Evolutionary conservation across 2,329 filamentous ascomycete genomes (phyloP), one percentile per base, ranked within the genome.

Genomic region (Scedosporium minutisporum): DNA sequence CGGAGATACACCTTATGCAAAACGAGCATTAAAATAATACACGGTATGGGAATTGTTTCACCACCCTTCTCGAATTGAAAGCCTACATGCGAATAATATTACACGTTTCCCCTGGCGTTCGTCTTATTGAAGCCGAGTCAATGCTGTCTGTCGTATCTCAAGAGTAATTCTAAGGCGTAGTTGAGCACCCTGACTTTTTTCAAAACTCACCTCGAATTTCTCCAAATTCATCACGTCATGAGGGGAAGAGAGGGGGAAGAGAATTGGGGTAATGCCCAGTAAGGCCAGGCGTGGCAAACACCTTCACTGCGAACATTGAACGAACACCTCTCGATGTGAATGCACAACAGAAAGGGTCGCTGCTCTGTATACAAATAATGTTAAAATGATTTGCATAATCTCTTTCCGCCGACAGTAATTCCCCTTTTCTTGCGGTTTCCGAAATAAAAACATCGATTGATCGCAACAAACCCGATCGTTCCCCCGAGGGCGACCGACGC

Each of bases 141-240:
- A 38, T 38, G 33, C 33, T 38, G 10, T 38, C 33, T 38, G 10
- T 38, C 33, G 10, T 14, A 38, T 38, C 10, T 38, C 33, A 12
- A 38, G 33, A 10, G 44, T 7, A 12, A 18, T 48, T 21, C 10
- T 2, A 21, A 48, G 16, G 12, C 16, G 44, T 48, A 6, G 44
- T 18, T 48, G 44, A 48, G 44, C 48, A 21, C 51, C 21, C 5
- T 10, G 23, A 14, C 14, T 55, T 16, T 55, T 55, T 14, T 23
- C 9, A 1, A 25, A 1, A 6, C 51, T 55, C 18, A 27, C 18
- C 18, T 55, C 5, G 18, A 55, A 55, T 23, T 23, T 55, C 51
- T 55, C 51, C 51, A 55, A 48, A 55, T 23, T 55, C 21, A 55
- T 55, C 51, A 55, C 51, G 51, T 55, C 51, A 55, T 55, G 51